Evolutionary conservation across 192 early-diverging fungal genomes (phyloP).

Genomic region (Coemansia sp.): DNA sequence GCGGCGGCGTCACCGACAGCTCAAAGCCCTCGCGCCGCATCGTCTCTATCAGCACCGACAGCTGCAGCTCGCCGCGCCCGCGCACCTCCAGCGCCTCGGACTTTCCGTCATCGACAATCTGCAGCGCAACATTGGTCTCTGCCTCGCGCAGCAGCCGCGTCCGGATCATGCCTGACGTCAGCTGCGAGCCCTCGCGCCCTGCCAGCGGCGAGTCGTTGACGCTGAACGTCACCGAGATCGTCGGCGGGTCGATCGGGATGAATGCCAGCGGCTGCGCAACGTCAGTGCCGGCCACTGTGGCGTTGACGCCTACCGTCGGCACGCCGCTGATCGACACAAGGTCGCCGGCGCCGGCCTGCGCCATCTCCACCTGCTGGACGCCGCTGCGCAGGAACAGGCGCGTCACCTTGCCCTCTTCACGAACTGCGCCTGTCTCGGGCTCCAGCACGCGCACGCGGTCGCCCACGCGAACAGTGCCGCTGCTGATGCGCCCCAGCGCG

Average conservation of each 20-base stretch:
- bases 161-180: constrained; percentile 79
- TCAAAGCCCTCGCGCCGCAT: constrained; percentile 90
- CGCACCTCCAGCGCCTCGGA: constrained; percentile 79
- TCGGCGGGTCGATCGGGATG: constrained; percentile 80
- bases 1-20: constrained; percentile 76
- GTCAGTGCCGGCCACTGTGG: constrained; percentile 69
- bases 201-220: constrained; percentile 87
- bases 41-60: constrained; percentile 84
- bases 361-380: constrained; percentile 69
- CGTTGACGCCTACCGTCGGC: constrained; percentile 73
- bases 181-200: constrained; percentile 71
- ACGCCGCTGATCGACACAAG: constrained; percentile 79
- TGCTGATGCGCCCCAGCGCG: constrained; percentile 72
- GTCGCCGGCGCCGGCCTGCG: constrained; percentile 78
- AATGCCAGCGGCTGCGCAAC: constrained; percentile 64
- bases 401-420: constrained; percentile 68
- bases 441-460: constrained; percentile 75
- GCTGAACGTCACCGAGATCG: constrained; percentile 81
- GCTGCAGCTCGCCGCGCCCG: constrained; percentile 86
- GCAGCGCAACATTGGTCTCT: constrained; percentile 81
- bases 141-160: constrained; percentile 74
- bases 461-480: constrained; percentile 68
- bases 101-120: constrained; percentile 64
- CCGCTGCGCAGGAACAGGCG: constrained; percentile 77
- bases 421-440: constrained; percentile 62